Percentiles rank a stretch among this genome's conserved stretches.
Evolutionary conservation across 257 asterid genomes (phyloP).

Genomic region (Scutellaria minor): DNA sequence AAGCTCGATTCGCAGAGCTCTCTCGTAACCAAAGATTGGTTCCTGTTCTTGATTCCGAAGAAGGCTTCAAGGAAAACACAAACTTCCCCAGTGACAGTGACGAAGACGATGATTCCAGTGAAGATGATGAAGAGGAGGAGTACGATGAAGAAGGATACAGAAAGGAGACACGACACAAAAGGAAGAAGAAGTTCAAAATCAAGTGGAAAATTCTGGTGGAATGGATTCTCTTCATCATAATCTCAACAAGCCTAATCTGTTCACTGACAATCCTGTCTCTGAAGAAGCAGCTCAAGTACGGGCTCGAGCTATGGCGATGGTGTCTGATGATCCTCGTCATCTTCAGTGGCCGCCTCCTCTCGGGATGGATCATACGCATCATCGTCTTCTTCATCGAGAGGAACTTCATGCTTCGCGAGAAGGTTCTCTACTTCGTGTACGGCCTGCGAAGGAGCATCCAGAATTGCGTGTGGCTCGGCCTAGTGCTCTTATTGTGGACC

Average conservation of each 20-base stretch:
- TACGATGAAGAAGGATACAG: conserved; percentile 29
- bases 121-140: conserved; percentile 30
- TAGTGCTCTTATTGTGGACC: conserved; percentile 55
- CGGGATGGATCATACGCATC: conserved; percentile 50
- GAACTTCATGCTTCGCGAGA: conserved; percentile 62
- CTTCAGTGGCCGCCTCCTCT: conserved; percentile 64
- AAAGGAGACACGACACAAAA: conserved; percentile 8
- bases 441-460: conserved; percentile 58
- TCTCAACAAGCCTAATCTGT: conserved; percentile 45
- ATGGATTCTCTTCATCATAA: conserved; percentile 46
- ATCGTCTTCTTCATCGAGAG: conserved; percentile 53
- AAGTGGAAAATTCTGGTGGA: conserved; percentile 38
- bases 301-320: conserved; percentile 61
- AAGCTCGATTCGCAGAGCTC: conserved; percentile 56
- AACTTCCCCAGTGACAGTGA: conserved; percentile 20
- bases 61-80: background rate
- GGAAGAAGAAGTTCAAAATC: conserved; percentile 35
- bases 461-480: conserved; percentile 61
- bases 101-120: conserved; percentile 23
- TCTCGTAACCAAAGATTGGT: conserved; percentile 23
- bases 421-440: conserved; percentile 61
- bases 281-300: conserved; percentile 30
- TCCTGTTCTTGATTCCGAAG: conserved; percentile 27
- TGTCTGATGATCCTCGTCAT: conserved; percentile 50
- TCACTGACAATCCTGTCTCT: conserved; percentile 50